A percentile compares a stretch with the other conserved stretches of the same genome.
phyloP scores from a whole-genome alignment of 176 grass and related monocot species.

The Avena atlantica region DNA sequence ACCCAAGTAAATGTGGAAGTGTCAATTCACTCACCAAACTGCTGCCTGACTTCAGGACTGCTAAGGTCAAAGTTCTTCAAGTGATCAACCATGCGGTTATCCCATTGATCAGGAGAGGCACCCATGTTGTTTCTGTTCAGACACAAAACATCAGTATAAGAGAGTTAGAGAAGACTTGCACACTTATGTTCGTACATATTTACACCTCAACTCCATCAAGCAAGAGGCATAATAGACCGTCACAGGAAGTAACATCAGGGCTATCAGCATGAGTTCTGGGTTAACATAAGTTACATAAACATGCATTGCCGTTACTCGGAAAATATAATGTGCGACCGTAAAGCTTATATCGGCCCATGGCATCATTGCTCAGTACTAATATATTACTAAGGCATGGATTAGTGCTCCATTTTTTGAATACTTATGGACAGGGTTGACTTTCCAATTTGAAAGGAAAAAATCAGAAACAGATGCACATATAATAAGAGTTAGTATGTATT shows the following conservation, averaged over 20 bases:
- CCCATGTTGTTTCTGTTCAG: slow-evolving; percentile 91
- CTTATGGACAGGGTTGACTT: neutral
- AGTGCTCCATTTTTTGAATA: slow-evolving; percentile 12
- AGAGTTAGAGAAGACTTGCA: slow-evolving; percentile 24
- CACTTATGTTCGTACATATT: neutral
- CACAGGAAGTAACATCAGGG: neutral
- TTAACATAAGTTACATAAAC: neutral
- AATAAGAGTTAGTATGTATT: slow-evolving; percentile 44
- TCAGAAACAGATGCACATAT: slow-evolving; percentile 31
- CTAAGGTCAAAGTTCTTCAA: slow-evolving; percentile 97
- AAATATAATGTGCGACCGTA: neutral
- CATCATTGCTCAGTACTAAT: slow-evolving; percentile 17
- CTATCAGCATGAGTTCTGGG: neutral
- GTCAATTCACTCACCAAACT: slow-evolving; percentile 84
- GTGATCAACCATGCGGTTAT: slow-evolving; percentile 81
- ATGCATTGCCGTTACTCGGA: neutral
- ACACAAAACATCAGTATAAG: slow-evolving; percentile 32
- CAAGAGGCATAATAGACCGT: neutral
- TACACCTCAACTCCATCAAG: slow-evolving; percentile 28
- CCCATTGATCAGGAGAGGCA: slow-evolving; percentile 80
- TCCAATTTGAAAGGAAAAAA: slow-evolving; percentile 26
- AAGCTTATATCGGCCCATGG: slow-evolving; percentile 16
- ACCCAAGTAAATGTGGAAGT: slow-evolving; percentile 7
- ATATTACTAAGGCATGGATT: neutral
- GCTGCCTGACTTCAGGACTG: slow-evolving; percentile 91